phyloP scores from a whole-genome alignment of 2,329 filamentous ascomycete species.

The Aspergillus calidoustus region DNA sequence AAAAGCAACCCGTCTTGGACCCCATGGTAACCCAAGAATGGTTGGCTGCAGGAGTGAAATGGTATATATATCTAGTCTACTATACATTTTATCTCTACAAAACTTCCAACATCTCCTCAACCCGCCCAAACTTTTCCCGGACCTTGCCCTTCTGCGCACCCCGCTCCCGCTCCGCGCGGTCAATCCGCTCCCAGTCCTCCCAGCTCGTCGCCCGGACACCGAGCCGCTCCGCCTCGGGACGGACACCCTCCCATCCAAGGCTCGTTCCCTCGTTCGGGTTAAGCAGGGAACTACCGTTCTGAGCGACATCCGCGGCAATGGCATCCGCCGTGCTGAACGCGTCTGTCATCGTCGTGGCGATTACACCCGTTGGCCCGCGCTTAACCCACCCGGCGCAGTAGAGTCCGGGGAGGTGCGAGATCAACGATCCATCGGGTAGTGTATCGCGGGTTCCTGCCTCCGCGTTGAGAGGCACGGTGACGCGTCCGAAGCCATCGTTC shows the following conservation, averaged over 20 bases:
- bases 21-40: too few relatives aligned
- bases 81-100: constrained; percentile 21
- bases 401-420: constrained; percentile 67
- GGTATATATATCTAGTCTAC: constrained; percentile 11
- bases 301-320: constrained; percentile 75
- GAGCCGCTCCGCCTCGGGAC: constrained; percentile 59
- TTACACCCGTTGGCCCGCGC: constrained; percentile 89
- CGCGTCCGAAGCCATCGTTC: constrained; percentile 80
- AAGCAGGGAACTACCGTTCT: constrained; percentile 48
- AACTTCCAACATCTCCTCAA: constrained; percentile 62
- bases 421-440: constrained; percentile 44
- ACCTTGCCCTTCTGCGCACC: constrained; percentile 73
- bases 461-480: constrained; percentile 51
- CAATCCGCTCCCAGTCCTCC: constrained; percentile 85
- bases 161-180: constrained; percentile 71
- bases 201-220: constrained; percentile 72
- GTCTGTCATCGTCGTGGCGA: constrained; percentile 94
- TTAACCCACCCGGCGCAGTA: constrained; percentile 99
- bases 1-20: too few relatives aligned
- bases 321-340: constrained; percentile 88
- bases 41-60: not conserved
- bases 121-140: constrained; percentile 68
- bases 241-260: constrained; percentile 78
- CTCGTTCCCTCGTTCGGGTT: constrained; percentile 49
- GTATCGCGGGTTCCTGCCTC: constrained; percentile 25